These are phyloP conservation scores for Blastobotrys apis DNA, from an alignment of 1,139 yeast species.

Conservation along the genomic window DNA sequence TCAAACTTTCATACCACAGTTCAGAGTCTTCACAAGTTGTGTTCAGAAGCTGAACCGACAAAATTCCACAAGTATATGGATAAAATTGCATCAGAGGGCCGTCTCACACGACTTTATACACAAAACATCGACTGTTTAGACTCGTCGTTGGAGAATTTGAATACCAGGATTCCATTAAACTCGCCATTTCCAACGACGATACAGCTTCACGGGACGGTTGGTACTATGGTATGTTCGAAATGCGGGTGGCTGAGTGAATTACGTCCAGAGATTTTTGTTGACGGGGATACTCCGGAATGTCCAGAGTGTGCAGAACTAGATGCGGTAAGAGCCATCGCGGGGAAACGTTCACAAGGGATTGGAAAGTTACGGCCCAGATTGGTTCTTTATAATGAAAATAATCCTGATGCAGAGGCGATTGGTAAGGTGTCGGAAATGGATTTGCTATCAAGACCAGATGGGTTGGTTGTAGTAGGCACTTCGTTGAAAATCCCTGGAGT, in stretches of 20 bases:
- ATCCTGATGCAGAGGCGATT: slow-evolving; percentile 80
- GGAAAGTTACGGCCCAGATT: slow-evolving; percentile 79
- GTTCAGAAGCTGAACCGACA: slow-evolving; percentile 62
- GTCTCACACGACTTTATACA: slow-evolving; percentile 61
- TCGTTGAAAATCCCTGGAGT: slow-evolving; percentile 86
- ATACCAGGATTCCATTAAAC: slow-evolving; percentile 45
- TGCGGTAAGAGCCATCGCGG: slow-evolving; percentile 48
- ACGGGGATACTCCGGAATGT: slow-evolving; percentile 45
- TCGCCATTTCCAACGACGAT: slow-evolving; percentile 52
- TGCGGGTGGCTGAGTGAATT: slow-evolving; percentile 52
- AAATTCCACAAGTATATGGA: slow-evolving; percentile 65
- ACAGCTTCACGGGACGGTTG: slow-evolving; percentile 78
- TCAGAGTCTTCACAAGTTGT: slow-evolving; percentile 54
- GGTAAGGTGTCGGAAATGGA: slow-evolving; percentile 71
- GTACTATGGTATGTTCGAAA: slow-evolving; percentile 67
- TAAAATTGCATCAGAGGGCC: slow-evolving; percentile 53
- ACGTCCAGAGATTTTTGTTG: slow-evolving; percentile 40
- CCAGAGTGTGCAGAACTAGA: slow-evolving; percentile 55
- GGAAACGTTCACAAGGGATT: slow-evolving; percentile 69
- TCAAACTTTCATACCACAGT: slow-evolving; percentile 69
- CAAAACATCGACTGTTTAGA: slow-evolving; percentile 47
- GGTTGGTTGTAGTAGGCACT: slow-evolving; percentile 79
- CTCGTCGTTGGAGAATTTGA: slow-evolving; percentile 43
- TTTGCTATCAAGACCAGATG: slow-evolving; percentile 54
- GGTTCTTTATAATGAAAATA: slow-evolving; percentile 80